Conservation (phyloP, 2,329 filamentous ascomycete species). For the Zymoseptoria crescenta region DNA sequence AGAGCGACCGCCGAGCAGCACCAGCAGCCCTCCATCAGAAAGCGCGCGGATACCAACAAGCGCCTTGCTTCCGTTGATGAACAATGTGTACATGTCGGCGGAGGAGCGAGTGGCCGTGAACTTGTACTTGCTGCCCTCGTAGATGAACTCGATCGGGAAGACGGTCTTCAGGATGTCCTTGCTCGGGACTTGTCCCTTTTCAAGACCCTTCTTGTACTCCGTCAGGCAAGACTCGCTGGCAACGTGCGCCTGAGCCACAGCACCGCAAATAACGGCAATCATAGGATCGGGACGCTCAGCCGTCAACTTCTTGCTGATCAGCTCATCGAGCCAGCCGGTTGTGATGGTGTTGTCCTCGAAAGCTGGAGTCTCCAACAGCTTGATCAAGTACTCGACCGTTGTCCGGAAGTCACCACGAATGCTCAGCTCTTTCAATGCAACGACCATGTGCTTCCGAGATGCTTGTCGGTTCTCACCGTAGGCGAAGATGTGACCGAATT, state of each 20-base stretch:
- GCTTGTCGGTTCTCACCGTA: constrained; percentile 96
- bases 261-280: constrained; percentile 90
- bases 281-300: constrained; percentile 91
- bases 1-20: constrained; percentile 83
- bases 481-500: constrained; percentile 98
- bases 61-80: constrained; percentile 98
- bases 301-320: constrained; percentile 95
- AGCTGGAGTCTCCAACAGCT: constrained; percentile 93
- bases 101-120: constrained; percentile 94
- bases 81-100: constrained; percentile 88
- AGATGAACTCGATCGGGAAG: constrained; percentile 97
- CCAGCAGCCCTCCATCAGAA: constrained; percentile 85
- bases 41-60: constrained; percentile 86
- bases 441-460: constrained; percentile 97
- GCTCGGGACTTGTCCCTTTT: constrained; percentile 94
- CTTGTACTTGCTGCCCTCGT: constrained; percentile 93
- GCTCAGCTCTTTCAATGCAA: constrained; percentile 95
- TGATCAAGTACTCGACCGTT: constrained; percentile 97
- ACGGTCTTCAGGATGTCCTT: constrained; percentile 97
- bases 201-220: constrained; percentile 80
- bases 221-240: constrained; percentile 83
- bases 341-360: constrained; percentile 99
- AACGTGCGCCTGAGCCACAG: constrained; percentile 87
- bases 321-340: constrained; percentile 95
- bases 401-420: constrained; percentile 99